These are phyloP conservation scores for Aspergillus incahuasiensis DNA, from an alignment of 495 filamentous ascomycete genomes.

Conservation along the genomic window DNA sequence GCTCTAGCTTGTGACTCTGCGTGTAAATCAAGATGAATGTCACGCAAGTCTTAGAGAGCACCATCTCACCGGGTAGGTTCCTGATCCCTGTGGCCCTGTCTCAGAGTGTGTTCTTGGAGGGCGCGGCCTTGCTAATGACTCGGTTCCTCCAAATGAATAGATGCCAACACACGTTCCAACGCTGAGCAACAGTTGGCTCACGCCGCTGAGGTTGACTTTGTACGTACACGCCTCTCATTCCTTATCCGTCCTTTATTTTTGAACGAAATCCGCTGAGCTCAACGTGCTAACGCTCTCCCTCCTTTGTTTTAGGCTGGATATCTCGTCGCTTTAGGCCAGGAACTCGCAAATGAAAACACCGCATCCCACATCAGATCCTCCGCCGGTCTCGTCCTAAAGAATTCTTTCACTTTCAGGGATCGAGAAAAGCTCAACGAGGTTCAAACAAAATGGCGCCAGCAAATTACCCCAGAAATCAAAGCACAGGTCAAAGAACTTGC, in stretches of 20 bases:
- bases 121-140: slow-evolving; percentile 17
- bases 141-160: slow-evolving; percentile 44
- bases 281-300: slow-evolving; percentile 17
- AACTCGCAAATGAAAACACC: slow-evolving; percentile 85
- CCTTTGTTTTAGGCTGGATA: slow-evolving; percentile 66
- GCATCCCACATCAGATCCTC: slow-evolving; percentile 81
- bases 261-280: not conserved
- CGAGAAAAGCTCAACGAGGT: slow-evolving; percentile 76
- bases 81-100: slow-evolving; percentile 8
- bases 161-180: slow-evolving; percentile 80
- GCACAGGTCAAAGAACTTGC: slow-evolving; percentile 80
- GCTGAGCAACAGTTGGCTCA: slow-evolving; percentile 92
- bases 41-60: slow-evolving; percentile 83
- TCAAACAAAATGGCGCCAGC: slow-evolving; percentile 83
- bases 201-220: slow-evolving; percentile 90
- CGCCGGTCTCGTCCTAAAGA: slow-evolving; percentile 94
- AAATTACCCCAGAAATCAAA: slow-evolving; percentile 75
- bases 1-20: slow-evolving; percentile 22
- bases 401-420: slow-evolving; percentile 91
- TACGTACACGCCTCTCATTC: slow-evolving; percentile 47
- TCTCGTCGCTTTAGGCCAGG: slow-evolving; percentile 81
- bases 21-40: slow-evolving; percentile 60
- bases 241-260: not conserved
- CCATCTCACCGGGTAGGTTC: slow-evolving; percentile 78
- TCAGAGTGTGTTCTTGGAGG: not conserved